Evolutionary conservation across 179 eudicot genomes (phyloP).

Genomic region (Beta lomatogona): DNA sequence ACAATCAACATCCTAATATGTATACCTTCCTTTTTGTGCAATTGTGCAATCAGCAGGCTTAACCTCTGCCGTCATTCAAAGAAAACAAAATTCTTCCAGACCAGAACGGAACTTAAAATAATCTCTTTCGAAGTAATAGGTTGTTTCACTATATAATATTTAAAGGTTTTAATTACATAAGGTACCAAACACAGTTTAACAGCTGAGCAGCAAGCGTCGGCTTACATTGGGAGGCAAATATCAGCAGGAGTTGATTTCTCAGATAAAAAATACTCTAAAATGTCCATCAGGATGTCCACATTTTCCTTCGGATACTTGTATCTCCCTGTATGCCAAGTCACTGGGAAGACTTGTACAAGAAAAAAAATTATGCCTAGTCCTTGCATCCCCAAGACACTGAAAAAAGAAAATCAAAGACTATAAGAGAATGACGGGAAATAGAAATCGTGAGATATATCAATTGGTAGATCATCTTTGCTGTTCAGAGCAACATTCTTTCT

Average conservation of each 20-base stretch:
- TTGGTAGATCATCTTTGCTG: background rate
- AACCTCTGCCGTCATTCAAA: background rate
- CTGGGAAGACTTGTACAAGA: background rate
- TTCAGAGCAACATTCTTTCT: conserved; percentile 3
- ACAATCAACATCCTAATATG: conserved; percentile 2
- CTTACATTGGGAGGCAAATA: conserved; percentile 43
- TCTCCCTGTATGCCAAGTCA: conserved; percentile 22
- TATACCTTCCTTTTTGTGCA: background rate
- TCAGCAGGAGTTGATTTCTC: conserved; percentile 35
- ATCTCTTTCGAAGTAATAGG: background rate
- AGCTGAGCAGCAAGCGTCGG: conserved; percentile 45
- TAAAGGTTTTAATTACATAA: conserved; percentile 27
- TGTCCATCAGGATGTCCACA: conserved; percentile 33
- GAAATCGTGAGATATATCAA: background rate
- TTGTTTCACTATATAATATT: conserved; percentile 4
- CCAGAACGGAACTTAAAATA: conserved; percentile 15
- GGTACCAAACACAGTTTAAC: conserved; percentile 23
- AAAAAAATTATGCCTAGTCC: conserved; percentile 5
- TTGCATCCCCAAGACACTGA: conserved; percentile 20
- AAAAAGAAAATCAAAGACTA: conserved; percentile 15
- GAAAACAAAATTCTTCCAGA: background rate
- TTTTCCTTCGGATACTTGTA: conserved; percentile 16
- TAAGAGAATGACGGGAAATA: background rate
- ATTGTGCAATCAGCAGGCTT: background rate
- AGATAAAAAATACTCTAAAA: conserved; percentile 35